Evolutionary conservation across 1,139 yeast species (phyloP), one percentile per base, ranked within the genome.

Genomic region (Suhomyces choctaworum): DNA sequence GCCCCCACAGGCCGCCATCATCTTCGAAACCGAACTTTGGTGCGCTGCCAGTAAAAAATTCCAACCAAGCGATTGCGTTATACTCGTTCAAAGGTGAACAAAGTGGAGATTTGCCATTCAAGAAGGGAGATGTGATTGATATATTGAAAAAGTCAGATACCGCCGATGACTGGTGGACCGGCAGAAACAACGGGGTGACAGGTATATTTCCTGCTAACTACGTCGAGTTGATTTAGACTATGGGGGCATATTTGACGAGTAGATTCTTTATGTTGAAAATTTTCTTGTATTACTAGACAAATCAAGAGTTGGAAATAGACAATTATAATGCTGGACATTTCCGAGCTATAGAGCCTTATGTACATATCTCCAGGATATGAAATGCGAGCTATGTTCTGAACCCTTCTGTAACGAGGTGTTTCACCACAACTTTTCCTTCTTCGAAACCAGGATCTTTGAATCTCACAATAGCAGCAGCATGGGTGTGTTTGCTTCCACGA

Each of bases 81-180:
- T 92, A 75, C 62, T 74, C 90, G 3, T 92, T 90, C 58, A 84
- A 83, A 40, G 97, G 96, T 24, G 96, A 90, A 60, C 95, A 92
- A 64, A 59, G 73, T 25, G 97, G 97, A 3, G 98, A 92, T 59
- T 73, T 92, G 51, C 78, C 95, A 8, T 92, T 92, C 71, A 82
- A 78, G 48, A 92, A 92, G 66, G 98, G 98, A 38, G 98, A 92
- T 60, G 86, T 87, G n/a, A 86, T 92, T 51, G 84, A 87, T 28
- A 84, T 92, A 47, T 66, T 86, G 34, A 87, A 89, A 60, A 87
- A 84, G 59, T 78, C 95, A 10, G 89, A 84, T 11, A 83, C 96
- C 9, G 78, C 80, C 32, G 95, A 92, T 58, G 98, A 92, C 58
- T 92, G 98, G 98, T 92, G 98, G 98, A 89, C 96, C 0, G 98